phyloP scores from a whole-genome alignment of 1,284 basidiomycete genomes.

The Austroboletus niveus region DNA sequence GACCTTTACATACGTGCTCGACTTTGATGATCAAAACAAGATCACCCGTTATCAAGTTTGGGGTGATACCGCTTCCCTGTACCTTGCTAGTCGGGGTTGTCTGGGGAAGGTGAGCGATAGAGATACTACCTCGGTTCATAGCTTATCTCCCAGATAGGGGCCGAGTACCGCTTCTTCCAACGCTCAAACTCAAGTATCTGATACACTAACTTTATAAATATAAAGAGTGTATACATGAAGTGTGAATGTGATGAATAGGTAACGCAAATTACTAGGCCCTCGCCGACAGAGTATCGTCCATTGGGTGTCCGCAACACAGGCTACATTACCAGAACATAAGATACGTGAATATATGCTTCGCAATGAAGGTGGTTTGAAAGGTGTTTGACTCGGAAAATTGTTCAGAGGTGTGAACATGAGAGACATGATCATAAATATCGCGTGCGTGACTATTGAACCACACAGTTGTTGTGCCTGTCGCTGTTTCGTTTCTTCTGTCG shows the following conservation, averaged over 20 bases:
- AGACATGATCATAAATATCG: constrained; percentile 1
- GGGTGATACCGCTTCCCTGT: constrained; percentile 65
- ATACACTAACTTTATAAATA: constrained; percentile 12
- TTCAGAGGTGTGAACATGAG: background rate
- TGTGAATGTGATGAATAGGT: constrained; percentile 3
- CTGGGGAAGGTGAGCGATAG: constrained; percentile 5
- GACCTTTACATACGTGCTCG: constrained; percentile 58
- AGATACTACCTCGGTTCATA: background rate
- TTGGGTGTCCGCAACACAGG: constrained; percentile 5
- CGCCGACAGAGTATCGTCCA: constrained; percentile 4
- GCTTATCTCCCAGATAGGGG: background rate
- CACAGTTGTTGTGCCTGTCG: constrained; percentile 41
- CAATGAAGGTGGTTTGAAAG: background rate
- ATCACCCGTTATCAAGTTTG: constrained; percentile 61
- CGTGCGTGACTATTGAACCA: constrained; percentile 38
- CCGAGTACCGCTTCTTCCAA: background rate
- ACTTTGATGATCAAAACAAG: constrained; percentile 57
- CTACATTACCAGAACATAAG: constrained; percentile 21
- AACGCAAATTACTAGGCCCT: background rate
- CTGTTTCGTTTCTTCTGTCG: constrained; percentile 40
- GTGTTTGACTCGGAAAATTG: background rate
- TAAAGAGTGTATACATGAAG: constrained; percentile 3
- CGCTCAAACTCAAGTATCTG: constrained; percentile 5
- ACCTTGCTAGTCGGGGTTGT: constrained; percentile 46
- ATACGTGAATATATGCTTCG: constrained; percentile 15